A percentile compares a stretch with the other conserved stretches of the same genome.
These are phyloP conservation scores for Talaromyces albobiverticillius DNA, from an alignment of 2,329 filamentous ascomycete genomes.

Conservation along the genomic window DNA sequence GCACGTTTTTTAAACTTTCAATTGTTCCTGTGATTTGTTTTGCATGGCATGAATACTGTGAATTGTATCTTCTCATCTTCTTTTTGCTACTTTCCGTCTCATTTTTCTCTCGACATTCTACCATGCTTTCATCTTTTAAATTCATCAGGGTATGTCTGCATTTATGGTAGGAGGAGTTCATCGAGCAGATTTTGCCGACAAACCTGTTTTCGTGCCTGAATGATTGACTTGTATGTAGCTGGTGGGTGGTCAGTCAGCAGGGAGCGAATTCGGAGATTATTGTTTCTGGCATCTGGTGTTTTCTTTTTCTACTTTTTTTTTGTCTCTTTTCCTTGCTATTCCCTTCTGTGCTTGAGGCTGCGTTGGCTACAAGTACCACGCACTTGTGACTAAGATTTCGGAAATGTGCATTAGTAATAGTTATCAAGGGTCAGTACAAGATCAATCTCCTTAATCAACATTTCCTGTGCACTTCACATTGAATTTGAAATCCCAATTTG, in stretches of 20 bases:
- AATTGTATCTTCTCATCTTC: constrained; percentile 1
- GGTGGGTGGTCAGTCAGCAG: not conserved
- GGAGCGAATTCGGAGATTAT: not conserved
- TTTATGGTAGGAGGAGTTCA: constrained; percentile 12
- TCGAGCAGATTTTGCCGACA: constrained; percentile 7
- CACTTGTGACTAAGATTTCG: constrained; percentile 16
- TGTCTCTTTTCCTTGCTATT: constrained; percentile 13
- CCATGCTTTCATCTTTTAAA: constrained; percentile 4
- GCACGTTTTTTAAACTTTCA: not conserved
- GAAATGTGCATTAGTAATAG: constrained; percentile 15
- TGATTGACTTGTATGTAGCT: constrained; percentile 7
- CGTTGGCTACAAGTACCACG: not conserved
- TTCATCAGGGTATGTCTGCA: constrained; percentile 9
- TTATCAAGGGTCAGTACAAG: constrained; percentile 7
- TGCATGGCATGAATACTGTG: constrained; percentile 16
- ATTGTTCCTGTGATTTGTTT: constrained; percentile 10
- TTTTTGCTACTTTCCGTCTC: constrained; percentile 7
- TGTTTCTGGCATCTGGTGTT: constrained; percentile 6
- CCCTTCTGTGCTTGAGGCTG: constrained; percentile 1
- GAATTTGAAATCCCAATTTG: not conserved
- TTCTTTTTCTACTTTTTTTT: constrained; percentile 10
- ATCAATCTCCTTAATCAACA: constrained; percentile 3
- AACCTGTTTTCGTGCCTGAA: not conserved
- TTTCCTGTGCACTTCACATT: not conserved
- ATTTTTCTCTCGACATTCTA: constrained; percentile 7